phyloP scores from a whole-genome alignment of 495 filamentous ascomycete species.

The Neurospora sp. region DNA sequence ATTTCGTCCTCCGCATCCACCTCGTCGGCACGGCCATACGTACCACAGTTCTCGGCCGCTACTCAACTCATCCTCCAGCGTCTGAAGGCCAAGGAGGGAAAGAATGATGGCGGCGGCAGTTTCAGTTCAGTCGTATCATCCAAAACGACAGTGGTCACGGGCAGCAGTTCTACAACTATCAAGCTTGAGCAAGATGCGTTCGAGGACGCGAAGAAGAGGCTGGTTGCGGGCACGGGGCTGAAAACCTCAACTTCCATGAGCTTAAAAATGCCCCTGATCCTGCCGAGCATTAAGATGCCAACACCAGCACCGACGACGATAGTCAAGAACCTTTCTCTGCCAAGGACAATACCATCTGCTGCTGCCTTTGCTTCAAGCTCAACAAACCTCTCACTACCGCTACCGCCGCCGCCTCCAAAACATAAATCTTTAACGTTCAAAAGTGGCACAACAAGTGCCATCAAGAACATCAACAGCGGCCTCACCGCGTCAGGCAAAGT shows the following conservation, averaged over 20 bases:
- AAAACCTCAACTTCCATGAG: slow-evolving; percentile 40
- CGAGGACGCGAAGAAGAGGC: slow-evolving; percentile 37
- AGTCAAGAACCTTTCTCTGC: background rate
- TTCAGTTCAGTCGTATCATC: slow-evolving; percentile 26
- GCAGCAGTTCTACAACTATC: slow-evolving; percentile 20
- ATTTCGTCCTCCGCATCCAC: slow-evolving; percentile 2
- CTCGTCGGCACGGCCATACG: slow-evolving; percentile 25
- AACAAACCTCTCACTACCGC: background rate
- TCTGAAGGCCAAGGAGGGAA: slow-evolving; percentile 28
- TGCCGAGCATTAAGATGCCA: background rate
- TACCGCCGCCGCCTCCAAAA: background rate
- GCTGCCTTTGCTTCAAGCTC: background rate
- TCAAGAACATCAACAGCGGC: slow-evolving; percentile 19
- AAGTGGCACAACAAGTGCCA: slow-evolving; percentile 16
- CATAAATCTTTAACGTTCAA: background rate
- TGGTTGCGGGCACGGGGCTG: slow-evolving; percentile 33
- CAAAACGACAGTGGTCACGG: slow-evolving; percentile 13
- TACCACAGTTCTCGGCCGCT: slow-evolving; percentile 43
- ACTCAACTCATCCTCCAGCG: slow-evolving; percentile 49
- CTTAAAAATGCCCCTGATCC: slow-evolving; percentile 20
- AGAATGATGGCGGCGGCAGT: slow-evolving; percentile 5
- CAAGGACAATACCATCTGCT: background rate
- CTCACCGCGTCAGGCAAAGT: slow-evolving; percentile 11
- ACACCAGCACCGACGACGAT: background rate
- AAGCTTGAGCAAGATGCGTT: slow-evolving; percentile 13